A percentile compares a stretch with the other conserved stretches of the same genome.
phyloP scores from a whole-genome alignment of 352 stramenopile species.

The Pythium guiyangense region DNA sequence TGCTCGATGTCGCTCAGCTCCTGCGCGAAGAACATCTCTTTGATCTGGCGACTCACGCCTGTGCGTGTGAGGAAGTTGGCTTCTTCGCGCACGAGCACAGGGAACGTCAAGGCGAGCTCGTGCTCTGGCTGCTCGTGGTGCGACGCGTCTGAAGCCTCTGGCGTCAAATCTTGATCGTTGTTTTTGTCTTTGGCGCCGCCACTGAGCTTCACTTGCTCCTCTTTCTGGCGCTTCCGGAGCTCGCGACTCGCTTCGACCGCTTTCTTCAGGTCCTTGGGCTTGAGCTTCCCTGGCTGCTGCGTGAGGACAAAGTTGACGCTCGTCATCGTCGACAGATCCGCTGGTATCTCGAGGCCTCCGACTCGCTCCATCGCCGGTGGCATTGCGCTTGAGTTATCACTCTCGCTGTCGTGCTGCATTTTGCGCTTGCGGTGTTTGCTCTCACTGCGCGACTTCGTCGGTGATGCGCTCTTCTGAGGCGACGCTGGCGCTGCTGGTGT shows the following conservation, averaged over 20 bases:
- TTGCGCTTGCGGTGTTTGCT: neutral
- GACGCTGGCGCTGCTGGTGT: neutral
- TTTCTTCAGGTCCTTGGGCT: conserved; percentile 88
- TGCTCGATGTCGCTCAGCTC: conserved; percentile 68
- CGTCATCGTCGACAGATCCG: conserved; percentile 43
- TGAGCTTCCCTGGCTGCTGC: conserved; percentile 86
- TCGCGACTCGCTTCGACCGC: conserved; percentile 77
- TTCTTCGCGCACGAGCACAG: conserved; percentile 52
- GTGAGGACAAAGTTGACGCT: conserved; percentile 86
- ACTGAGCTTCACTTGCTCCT: conserved; percentile 51
- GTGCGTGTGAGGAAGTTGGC: conserved; percentile 30
- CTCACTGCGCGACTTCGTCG: neutral
- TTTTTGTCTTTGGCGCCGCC: neutral
- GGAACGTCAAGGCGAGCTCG: conserved; percentile 34
- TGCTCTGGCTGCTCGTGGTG: neutral
- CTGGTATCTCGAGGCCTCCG: conserved; percentile 63
- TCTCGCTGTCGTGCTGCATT: no score
- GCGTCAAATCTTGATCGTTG: conserved; percentile 4
- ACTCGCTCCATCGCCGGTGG: conserved; percentile 25
- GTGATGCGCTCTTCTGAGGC: neutral
- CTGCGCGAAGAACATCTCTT: conserved; percentile 84
- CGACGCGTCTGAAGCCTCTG: neutral
- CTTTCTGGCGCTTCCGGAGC: conserved; percentile 55
- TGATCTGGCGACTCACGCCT: conserved; percentile 45
- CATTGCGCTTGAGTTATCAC: no score